Evolutionary conservation across 352 stramenopile species (phyloP), one percentile per base, ranked within the genome.

Genomic region (Globisporangium cederbergense): DNA sequence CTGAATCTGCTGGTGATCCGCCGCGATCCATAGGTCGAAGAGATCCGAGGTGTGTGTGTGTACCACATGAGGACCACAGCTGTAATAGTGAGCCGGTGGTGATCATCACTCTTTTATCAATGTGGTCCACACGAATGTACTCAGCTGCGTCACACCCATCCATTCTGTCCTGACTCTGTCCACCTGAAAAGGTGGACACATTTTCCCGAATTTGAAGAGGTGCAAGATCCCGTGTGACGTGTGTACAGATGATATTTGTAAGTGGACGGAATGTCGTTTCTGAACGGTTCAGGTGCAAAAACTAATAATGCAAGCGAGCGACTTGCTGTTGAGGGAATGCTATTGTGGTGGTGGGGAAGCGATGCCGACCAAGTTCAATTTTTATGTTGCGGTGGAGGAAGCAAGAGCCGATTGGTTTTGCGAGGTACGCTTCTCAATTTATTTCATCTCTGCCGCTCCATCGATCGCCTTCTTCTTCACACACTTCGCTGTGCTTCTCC

Each of bases 221-320:
- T 28, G 25, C 2, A 5, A 2, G 18, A 25, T 59, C 20, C 30
- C 62, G 40, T 77, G 71, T 54, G 73, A 80, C 73, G 71, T 74
- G 71, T 72, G 67, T n/a, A 61, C 2, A 69, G 11, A 58, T 70
- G 65, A 2, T 22, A 14, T 43, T 60, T 56, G 45, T 64, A 61
- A 28, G 46, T 66, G 60, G 51, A 66, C 60, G 40, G 4, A 6
- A 28, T 28, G 25, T 28, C 1, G 28, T 11, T 22, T 38, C 42
- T 14, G n/a, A 16, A 51, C 28, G 16, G 40, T 25, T 60, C n/a
- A 47, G 25, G 25, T n/a, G 28, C 5, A 25, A 18, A 28, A 28
- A 28, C 0, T 28, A 28, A 28, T 28, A 28, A 28, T 28, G 25
- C 25, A 28, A 28, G 25, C 2, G 25, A 28, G 25, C 25, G 25